phyloP scores from a whole-genome alignment of 1,139 yeast genomes.

The Pichia sp. region DNA sequence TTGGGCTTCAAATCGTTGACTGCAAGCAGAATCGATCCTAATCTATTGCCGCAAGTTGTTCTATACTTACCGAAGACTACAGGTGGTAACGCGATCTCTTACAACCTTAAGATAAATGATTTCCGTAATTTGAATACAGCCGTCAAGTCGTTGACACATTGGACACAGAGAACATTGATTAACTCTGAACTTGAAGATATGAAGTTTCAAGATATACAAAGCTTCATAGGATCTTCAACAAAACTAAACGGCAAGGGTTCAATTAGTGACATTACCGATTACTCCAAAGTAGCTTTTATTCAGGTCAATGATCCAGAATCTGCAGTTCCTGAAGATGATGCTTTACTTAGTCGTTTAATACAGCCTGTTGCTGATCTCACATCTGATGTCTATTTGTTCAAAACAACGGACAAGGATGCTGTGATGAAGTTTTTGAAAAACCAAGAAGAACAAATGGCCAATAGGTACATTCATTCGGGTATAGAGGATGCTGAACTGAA shows the following conservation, averaged over 20 bases:
- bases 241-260: constrained; percentile 31
- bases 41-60: constrained; percentile 31
- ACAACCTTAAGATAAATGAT: constrained; percentile 10
- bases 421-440: constrained; percentile 38
- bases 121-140: constrained; percentile 16
- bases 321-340: constrained; percentile 54
- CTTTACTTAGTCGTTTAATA: constrained; percentile 53
- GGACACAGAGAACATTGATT: constrained; percentile 36
- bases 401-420: constrained; percentile 42
- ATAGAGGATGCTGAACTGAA: constrained; percentile 8
- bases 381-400: constrained; percentile 49
- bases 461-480: constrained; percentile 31
- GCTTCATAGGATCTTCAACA: constrained; percentile 37
- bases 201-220: constrained; percentile 37
- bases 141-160: constrained; percentile 31
- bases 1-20: constrained; percentile 41
- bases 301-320: constrained; percentile 51
- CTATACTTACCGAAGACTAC: constrained; percentile 37
- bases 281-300: constrained; percentile 47
- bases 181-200: constrained; percentile 37
- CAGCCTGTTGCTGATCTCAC: constrained; percentile 56
- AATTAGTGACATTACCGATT: constrained; percentile 29
- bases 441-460: constrained; percentile 44
- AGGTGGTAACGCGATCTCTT: constrained; percentile 35
- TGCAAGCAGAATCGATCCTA: constrained; percentile 7